These are phyloP conservation scores for Hysterium pulicare DNA, from an alignment of 2,329 filamentous ascomycete species.

Conservation along the genomic window DNA sequence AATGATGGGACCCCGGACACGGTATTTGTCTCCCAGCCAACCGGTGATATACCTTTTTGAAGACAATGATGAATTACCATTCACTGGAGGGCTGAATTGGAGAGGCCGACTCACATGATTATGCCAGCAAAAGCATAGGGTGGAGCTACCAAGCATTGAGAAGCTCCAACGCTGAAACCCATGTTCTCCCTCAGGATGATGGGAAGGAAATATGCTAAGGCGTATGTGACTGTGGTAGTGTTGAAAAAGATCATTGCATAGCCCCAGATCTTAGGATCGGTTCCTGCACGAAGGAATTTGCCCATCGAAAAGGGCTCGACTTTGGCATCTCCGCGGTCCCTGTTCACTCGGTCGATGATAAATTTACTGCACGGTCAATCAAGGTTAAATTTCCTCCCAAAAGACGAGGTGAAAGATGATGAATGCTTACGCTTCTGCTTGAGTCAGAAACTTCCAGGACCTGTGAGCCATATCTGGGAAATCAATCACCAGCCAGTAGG, in stretches of 20 bases:
- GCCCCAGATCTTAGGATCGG: slow-evolving; percentile 54
- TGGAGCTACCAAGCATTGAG: slow-evolving; percentile 67
- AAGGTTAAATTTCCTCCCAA: too few species aligned
- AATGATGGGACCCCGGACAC: slow-evolving; percentile 63
- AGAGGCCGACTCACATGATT: slow-evolving; percentile 46
- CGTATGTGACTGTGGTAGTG: slow-evolving; percentile 69
- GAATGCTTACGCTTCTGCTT: slow-evolving; percentile 48
- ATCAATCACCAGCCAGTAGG: slow-evolving; percentile 44
- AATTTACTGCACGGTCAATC: too few species aligned
- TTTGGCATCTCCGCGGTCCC: slow-evolving; percentile 52
- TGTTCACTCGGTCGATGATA: slow-evolving; percentile 50
- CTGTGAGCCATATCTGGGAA: slow-evolving; percentile 45
- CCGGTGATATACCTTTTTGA: slow-evolving; percentile 43
- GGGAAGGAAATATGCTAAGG: slow-evolving; percentile 75
- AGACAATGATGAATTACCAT: too few species aligned
- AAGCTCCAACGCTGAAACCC: slow-evolving; percentile 59
- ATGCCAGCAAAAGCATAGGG: slow-evolving; percentile 36
- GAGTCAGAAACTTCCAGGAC: slow-evolving; percentile 44
- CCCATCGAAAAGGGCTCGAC: slow-evolving; percentile 46
- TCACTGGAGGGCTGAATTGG: too few species aligned
- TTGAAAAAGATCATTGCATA: slow-evolving; percentile 56
- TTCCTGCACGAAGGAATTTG: slow-evolving; percentile 47
- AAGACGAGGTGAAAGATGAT: too few species aligned
- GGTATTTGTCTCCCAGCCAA: slow-evolving; percentile 65
- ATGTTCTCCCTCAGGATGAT: slow-evolving; percentile 65